These are phyloP conservation scores for Flueggea neowawraea DNA, from an alignment of 441 rosid genomes.

Conservation along the genomic window DNA sequence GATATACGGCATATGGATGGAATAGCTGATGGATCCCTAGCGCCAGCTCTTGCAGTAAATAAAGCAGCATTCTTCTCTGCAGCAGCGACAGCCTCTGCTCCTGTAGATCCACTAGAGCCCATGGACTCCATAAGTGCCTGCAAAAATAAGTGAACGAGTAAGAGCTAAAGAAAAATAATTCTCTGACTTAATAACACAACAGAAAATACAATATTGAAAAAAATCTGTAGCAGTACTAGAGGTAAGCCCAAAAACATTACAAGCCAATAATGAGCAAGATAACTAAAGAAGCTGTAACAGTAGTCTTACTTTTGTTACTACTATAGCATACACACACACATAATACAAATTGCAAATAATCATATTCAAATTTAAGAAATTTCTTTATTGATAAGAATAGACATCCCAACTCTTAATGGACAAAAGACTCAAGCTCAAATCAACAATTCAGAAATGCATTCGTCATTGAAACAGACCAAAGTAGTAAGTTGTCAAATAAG, in stretches of 20 bases:
- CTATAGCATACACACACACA: too few relatives aligned
- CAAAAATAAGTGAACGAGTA: constrained; percentile 14
- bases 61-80: constrained; percentile 96
- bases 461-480: neutral
- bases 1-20: constrained; percentile 97
- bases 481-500: constrained; percentile 7
- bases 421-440: neutral
- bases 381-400: too few relatives aligned
- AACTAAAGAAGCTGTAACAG: neutral
- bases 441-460: neutral
- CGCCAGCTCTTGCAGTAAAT: constrained; percentile 97
- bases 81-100: constrained; percentile 85
- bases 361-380: too few relatives aligned
- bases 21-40: constrained; percentile 98
- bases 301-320: too few relatives aligned
- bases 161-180: constrained; percentile 2
- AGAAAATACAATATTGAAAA: too few relatives aligned
- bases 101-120: constrained; percentile 88
- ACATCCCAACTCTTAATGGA: too few relatives aligned
- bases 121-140: constrained; percentile 91
- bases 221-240: too few relatives aligned
- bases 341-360: too few relatives aligned
- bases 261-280: neutral
- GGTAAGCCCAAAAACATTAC: neutral
- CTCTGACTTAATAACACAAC: too few relatives aligned